Evolutionary conservation across 106 monocot species (phyloP).

Genomic region (Cymbidium sinense): DNA sequence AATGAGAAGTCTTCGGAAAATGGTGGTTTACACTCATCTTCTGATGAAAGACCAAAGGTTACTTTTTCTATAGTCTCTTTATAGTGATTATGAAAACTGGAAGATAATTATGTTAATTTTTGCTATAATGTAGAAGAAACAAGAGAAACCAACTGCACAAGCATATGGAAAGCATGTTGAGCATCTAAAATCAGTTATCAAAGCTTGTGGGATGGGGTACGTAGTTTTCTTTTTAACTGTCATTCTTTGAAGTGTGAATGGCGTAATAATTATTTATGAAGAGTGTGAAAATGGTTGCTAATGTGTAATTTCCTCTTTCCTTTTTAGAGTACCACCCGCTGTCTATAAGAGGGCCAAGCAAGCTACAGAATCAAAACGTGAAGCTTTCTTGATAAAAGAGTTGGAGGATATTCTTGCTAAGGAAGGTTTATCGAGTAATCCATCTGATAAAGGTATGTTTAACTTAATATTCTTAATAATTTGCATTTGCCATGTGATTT

Average conservation of each 20-base stretch:
- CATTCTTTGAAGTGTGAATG: neutral
- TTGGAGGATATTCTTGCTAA: slow-evolving; percentile 78
- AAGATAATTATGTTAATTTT: slow-evolving; percentile 9
- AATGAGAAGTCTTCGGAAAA: slow-evolving; percentile 38
- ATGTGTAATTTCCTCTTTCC: slow-evolving; percentile 5
- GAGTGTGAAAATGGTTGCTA: neutral
- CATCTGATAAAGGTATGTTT: slow-evolving; percentile 88
- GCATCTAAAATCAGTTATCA: slow-evolving; percentile 78
- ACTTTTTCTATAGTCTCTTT: neutral
- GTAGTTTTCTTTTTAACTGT: slow-evolving; percentile 6
- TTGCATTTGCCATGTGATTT: neutral
- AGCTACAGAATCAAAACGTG: slow-evolving; percentile 80
- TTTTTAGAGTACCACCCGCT: slow-evolving; percentile 68
- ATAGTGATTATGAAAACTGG: neutral
- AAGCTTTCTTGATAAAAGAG: slow-evolving; percentile 75
- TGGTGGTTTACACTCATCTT: slow-evolving; percentile 50
- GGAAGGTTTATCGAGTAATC: slow-evolving; percentile 80
- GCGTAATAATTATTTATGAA: neutral
- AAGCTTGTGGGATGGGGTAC: slow-evolving; percentile 85
- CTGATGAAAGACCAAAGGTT: slow-evolving; percentile 27
- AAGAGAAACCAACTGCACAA: slow-evolving; percentile 36
- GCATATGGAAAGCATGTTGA: slow-evolving; percentile 81
- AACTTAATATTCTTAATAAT: neutral
- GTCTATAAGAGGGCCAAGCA: slow-evolving; percentile 87
- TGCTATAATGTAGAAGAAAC: slow-evolving; percentile 46